Conservation (phyloP, 139 green algal genomes). For the Coelastrella sp. region DNA sequence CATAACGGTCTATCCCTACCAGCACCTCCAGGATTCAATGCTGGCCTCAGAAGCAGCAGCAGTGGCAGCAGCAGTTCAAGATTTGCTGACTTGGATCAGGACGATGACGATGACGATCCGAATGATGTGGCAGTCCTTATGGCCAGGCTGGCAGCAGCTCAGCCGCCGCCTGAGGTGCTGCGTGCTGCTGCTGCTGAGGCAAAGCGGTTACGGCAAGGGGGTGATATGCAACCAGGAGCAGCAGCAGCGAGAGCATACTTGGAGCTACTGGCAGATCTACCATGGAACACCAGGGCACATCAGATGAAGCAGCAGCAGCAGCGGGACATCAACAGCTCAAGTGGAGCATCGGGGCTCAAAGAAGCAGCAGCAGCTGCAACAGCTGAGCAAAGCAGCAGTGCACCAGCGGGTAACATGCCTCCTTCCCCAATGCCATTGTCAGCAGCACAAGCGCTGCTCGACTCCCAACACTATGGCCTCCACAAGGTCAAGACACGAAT, state of each 20-base stretch:
- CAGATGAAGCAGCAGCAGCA: constrained; percentile 19
- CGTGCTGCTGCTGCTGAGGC: constrained; percentile 42
- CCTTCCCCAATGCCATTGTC: constrained; percentile 10
- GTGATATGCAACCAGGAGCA: constrained; percentile 67
- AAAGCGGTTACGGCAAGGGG: constrained; percentile 55
- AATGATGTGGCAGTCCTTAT: constrained; percentile 51
- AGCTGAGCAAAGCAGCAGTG: background rate
- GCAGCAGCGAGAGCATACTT: constrained; percentile 73
- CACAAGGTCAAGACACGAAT: constrained; percentile 89
- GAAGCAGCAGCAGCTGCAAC: constrained; percentile 4
- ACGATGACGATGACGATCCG: constrained; percentile 42
- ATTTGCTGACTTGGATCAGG: constrained; percentile 2
- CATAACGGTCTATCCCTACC: background rate
- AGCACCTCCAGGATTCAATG: background rate
- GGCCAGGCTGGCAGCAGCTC: constrained; percentile 45
- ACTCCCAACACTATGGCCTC: constrained; percentile 93
- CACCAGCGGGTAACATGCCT: background rate
- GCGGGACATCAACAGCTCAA: background rate
- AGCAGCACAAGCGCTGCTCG: constrained; percentile 74
- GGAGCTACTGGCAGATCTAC: constrained; percentile 81
- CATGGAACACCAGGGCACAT: constrained; percentile 64
- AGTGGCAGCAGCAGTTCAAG: background rate
- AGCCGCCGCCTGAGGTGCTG: constrained; percentile 56
- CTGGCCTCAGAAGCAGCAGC: background rate
- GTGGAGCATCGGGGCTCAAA: background rate